Evolutionary conservation across 331 rosid species (phyloP).

Genomic region (Acacia concinna): DNA sequence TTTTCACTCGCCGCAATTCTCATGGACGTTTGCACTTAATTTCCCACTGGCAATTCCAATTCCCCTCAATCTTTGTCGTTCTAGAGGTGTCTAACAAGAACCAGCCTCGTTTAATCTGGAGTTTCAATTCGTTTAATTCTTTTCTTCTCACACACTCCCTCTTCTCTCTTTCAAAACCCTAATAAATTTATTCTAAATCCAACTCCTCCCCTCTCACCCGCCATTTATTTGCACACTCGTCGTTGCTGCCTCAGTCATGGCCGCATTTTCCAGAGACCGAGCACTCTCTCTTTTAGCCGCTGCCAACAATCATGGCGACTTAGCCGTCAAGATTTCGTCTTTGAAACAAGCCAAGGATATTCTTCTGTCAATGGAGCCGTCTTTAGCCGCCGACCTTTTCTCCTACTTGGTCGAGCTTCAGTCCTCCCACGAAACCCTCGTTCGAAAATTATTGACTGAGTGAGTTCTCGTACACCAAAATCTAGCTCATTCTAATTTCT

Average conservation of each 20-base stretch:
- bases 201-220: background rate
- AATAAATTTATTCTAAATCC: background rate
- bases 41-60: background rate
- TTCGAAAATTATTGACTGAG: slow-evolving; percentile 77
- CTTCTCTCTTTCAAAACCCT: slow-evolving; percentile 47
- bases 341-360: slow-evolving; percentile 57
- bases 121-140: slow-evolving; percentile 10
- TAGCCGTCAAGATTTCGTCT: slow-evolving; percentile 64
- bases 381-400: slow-evolving; percentile 54
- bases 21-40: background rate
- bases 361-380: slow-evolving; percentile 49
- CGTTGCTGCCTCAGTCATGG: background rate
- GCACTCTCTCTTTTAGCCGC: slow-evolving; percentile 66
- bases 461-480: slow-evolving; percentile 43
- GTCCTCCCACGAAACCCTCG: slow-evolving; percentile 65
- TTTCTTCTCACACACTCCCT: background rate
- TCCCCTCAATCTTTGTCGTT: background rate
- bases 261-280: slow-evolving; percentile 41
- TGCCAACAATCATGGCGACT: slow-evolving; percentile 70
- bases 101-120: background rate
- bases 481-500: background rate
- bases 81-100: background rate
- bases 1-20: background rate
- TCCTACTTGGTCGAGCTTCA: slow-evolving; percentile 67
- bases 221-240: background rate